A percentile compares a stretch with the other conserved stretches of the same genome.
Conservation (phyloP, 257 asterid genomes). For the Nicotiana benthamiana region DNA sequence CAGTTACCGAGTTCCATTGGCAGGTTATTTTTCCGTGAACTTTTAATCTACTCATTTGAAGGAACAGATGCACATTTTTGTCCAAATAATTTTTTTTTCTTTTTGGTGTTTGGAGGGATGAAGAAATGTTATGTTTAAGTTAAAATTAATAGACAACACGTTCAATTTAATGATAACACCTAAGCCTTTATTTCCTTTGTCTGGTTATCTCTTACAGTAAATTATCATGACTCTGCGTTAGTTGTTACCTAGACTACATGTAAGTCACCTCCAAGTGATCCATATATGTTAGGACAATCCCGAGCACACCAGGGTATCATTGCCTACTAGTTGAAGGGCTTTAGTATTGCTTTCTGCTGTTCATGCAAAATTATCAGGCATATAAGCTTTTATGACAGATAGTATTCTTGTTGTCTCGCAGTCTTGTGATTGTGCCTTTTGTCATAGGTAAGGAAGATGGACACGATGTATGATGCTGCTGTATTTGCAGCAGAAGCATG, state of each 20-base stretch:
- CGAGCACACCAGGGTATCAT: background rate
- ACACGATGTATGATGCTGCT: constrained; percentile 59
- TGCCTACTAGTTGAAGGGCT: background rate
- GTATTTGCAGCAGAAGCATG: constrained; percentile 54
- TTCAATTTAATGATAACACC: background rate
- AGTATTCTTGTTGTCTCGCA: background rate
- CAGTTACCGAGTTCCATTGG: background rate
- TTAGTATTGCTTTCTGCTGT: background rate
- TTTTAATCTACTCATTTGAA: background rate
- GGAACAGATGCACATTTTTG: background rate
- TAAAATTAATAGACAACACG: background rate
- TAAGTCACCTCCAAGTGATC: background rate
- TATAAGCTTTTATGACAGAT: background rate
- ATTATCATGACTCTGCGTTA: background rate
- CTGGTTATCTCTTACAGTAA: background rate
- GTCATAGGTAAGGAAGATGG: constrained; percentile 62
- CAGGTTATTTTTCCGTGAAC: background rate
- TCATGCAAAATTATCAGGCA: background rate
- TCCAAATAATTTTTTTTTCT: background rate
- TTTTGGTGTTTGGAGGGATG: background rate
- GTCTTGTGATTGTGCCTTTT: constrained; percentile 10
- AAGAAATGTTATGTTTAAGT: background rate
- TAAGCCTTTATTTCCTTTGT: background rate
- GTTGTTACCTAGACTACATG: background rate
- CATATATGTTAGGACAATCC: background rate